Evolutionary conservation across 257 asterid genomes (phyloP).

Genomic region (Nyctanthes arbortristis): DNA sequence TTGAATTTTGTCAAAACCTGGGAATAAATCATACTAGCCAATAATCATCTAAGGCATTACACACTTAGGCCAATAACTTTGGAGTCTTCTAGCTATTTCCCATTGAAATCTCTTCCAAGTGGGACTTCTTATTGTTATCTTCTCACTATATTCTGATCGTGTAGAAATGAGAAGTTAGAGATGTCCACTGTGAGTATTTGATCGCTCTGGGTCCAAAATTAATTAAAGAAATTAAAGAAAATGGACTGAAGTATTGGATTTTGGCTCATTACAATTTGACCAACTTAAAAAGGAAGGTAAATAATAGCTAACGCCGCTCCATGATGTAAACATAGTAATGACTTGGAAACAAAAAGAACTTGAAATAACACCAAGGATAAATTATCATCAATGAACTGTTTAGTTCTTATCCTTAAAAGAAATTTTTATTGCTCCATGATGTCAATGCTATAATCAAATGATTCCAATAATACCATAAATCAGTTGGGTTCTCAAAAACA

Average conservation of each 20-base stretch:
- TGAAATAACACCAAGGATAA: not conserved
- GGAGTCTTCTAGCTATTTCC: not conserved
- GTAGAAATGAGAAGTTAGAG: too few species aligned
- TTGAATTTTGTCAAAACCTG: not conserved
- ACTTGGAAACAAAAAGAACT: too few species aligned
- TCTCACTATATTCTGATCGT: not conserved
- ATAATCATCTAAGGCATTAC: not conserved
- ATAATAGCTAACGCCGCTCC: not conserved
- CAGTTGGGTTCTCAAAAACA: not conserved
- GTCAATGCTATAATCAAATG: not conserved
- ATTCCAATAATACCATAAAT: not conserved
- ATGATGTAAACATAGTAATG: not conserved
- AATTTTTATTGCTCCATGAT: not conserved
- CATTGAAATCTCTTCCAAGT: not conserved
- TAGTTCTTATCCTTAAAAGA: too few species aligned
- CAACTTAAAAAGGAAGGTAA: too few species aligned
- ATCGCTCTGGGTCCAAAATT: too few species aligned
- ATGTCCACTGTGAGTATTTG: too few species aligned
- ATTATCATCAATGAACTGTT: too few species aligned
- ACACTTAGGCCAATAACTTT: not conserved
- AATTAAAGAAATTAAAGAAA: too few species aligned
- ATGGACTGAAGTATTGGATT: too few species aligned
- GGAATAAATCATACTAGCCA: not conserved
- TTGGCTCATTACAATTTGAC: too few species aligned
- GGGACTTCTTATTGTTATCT: not conserved